phyloP scores from a whole-genome alignment of 2,329 filamentous ascomycete genomes.

The Aspergillus candidus region DNA sequence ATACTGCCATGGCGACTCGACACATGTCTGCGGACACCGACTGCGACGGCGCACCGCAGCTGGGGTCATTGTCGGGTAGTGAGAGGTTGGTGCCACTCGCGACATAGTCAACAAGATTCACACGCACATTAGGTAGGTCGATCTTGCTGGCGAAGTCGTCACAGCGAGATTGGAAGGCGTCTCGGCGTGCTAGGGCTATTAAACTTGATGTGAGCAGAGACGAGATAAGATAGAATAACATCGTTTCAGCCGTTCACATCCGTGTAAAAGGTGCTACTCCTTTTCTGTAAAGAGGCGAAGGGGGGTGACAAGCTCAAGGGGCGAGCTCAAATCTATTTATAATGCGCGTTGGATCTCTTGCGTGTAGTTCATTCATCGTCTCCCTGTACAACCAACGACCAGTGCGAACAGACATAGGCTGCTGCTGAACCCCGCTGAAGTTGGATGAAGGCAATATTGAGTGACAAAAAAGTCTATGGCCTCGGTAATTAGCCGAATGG shows the following conservation, averaged over 20 bases:
- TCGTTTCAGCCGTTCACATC: neutral
- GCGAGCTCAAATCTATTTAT: no score
- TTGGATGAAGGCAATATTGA: no score
- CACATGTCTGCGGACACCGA: conserved; percentile 35
- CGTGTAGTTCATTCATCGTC: no score
- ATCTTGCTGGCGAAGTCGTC: conserved; percentile 20
- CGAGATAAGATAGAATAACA: conserved; percentile 12
- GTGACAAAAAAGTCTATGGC: no score
- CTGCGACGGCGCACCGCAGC: conserved; percentile 31
- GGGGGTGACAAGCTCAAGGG: no score
- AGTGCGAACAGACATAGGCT: no score
- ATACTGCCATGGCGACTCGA: conserved; percentile 38
- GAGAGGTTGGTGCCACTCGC: conserved; percentile 33
- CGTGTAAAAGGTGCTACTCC: no score
- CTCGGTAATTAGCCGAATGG: no score
- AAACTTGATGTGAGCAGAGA: conserved; percentile 17
- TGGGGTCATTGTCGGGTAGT: conserved; percentile 33
- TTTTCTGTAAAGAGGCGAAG: no score
- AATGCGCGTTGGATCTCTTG: no score
- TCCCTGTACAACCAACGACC: no score
- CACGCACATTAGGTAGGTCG: conserved; percentile 24
- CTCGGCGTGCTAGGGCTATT: conserved; percentile 16
- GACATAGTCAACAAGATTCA: conserved; percentile 31
- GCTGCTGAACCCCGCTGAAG: no score
- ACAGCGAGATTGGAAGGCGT: conserved; percentile 23